phyloP scores from a whole-genome alignment of 2,329 filamentous ascomycete genomes.

The Colletotrichum sublineola region DNA sequence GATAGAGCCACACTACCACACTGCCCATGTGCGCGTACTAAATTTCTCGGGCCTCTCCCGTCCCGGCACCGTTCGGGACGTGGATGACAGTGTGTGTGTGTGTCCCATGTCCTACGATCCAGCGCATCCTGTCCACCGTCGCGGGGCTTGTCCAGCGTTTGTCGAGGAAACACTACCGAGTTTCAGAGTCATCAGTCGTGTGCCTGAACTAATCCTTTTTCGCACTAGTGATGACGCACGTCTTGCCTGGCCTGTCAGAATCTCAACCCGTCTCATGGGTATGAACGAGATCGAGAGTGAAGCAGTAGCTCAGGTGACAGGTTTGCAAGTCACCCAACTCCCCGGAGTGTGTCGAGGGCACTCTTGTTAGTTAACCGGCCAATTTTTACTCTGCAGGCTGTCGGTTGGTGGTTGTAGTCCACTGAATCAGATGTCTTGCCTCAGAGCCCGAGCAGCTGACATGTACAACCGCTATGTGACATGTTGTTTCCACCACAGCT shows the following conservation, averaged over 20 bases:
- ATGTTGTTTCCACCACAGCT: not conserved
- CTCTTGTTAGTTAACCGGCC: not conserved
- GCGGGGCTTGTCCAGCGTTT: constrained; percentile 35
- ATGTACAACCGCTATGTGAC: not conserved
- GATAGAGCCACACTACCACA: constrained; percentile 11
- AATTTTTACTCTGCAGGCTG: not conserved
- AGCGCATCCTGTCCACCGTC: constrained; percentile 17
- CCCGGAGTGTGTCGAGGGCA: not conserved
- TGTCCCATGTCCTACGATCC: not conserved
- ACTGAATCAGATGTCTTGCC: not conserved
- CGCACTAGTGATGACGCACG: not conserved
- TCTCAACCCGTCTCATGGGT: not conserved
- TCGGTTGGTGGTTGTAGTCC: not conserved
- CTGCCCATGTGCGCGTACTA: constrained; percentile 37
- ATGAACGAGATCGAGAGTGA: not conserved
- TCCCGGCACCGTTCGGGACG: constrained; percentile 3
- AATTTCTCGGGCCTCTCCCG: constrained; percentile 29
- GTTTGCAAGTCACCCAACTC: not conserved
- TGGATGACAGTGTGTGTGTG: constrained; percentile 20
- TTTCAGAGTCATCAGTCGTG: constrained; percentile 42
- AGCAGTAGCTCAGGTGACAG: not conserved
- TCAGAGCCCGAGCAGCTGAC: not conserved
- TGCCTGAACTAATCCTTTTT: constrained; percentile 39
- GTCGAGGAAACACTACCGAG: constrained; percentile 41
- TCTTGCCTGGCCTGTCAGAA: constrained; percentile 20